phyloP scores from a whole-genome alignment of 1,284 basidiomycete species.

The Cryptococcus sp. region DNA sequence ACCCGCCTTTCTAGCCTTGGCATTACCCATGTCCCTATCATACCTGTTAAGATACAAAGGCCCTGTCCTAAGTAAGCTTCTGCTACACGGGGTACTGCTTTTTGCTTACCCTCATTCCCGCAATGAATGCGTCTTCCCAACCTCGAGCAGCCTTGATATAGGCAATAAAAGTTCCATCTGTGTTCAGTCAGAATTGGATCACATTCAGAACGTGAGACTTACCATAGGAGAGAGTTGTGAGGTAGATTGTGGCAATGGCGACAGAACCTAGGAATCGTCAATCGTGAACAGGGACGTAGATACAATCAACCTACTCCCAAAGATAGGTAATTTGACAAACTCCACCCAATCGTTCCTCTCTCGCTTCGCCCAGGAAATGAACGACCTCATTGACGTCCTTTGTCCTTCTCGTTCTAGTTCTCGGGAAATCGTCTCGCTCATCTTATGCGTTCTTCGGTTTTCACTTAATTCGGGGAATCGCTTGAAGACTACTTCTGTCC shows the following conservation, averaged over 20 bases:
- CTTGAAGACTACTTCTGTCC: not conserved
- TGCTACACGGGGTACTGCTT: not conserved
- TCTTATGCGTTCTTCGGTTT: not conserved
- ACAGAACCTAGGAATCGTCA: slow-evolving; percentile 25
- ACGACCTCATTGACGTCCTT: not conserved
- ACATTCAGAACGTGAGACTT: slow-evolving; percentile 2
- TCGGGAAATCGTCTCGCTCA: not conserved
- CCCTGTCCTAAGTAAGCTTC: slow-evolving; percentile 19
- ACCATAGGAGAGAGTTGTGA: slow-evolving; percentile 51
- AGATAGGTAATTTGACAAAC: not conserved
- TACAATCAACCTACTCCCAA: not conserved
- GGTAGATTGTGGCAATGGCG: slow-evolving; percentile 48
- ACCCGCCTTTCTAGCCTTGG: slow-evolving; percentile 46
- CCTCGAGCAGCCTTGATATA: slow-evolving; percentile 37
- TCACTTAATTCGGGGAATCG: not conserved
- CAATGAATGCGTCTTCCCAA: slow-evolving; percentile 47
- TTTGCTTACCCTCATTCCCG: slow-evolving; percentile 42
- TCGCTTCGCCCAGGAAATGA: not conserved
- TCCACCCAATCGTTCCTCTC: slow-evolving; percentile 1
- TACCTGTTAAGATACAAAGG: slow-evolving; percentile 48
- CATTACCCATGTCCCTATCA: slow-evolving; percentile 50
- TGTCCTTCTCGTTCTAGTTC: not conserved
- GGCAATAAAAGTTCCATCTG: slow-evolving; percentile 39
- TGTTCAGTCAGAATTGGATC: not conserved
- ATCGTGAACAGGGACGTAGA: not conserved